Base-by-base conservation (phyloP, 257 asterid species). In the Avicennia marina region DNA sequence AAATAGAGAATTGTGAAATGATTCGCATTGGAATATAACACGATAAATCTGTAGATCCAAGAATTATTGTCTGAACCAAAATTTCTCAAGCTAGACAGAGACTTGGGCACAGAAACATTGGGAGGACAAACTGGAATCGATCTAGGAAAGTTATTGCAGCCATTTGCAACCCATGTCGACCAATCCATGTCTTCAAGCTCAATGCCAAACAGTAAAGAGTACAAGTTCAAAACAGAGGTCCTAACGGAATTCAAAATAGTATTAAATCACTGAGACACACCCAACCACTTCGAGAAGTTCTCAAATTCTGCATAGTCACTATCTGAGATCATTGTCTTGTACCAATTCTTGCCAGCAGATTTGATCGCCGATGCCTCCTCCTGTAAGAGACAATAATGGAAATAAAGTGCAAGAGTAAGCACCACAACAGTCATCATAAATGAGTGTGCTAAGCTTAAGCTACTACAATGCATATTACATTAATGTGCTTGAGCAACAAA, bases 31-130 rank as follows among this genome's bases (percentile, higher is more conserved):
- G 38, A 29, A 0, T 7, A 59, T 3, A 7, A 38, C 45, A 25
- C 2, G 41, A 32, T n/a, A n/a, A 53, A 51, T 21, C 39, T n/a
- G 32, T 19, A 27, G 54, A 64, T 36, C 20, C 29, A 31, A 13
- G 7, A 60, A 19, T 39, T 33, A 62, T 49, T 6, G 59, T 65
- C 70, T 26, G 52, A 51, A 49, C 13, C 69, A 76, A 71, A 76
- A 71, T 24, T 67, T 42, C 55, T 63, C 65, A 45, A 71, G 58
- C 51, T 32, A 61, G 48, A 20, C 58, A 60, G 60, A 50, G 29
- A 45, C 39, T 32, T 45, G 39, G 43, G 59, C 40, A 18, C 43
- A 47, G 55, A 59, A 50, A 62, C 42, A 62, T 6, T 54, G 68
- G 46, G 20, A 9, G 2, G 43, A 42, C 60, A 47, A 60, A 43